These are phyloP conservation scores for Corinectria fuckeliana DNA, from an alignment of 2,329 filamentous ascomycete species.

Conservation along the genomic window DNA sequence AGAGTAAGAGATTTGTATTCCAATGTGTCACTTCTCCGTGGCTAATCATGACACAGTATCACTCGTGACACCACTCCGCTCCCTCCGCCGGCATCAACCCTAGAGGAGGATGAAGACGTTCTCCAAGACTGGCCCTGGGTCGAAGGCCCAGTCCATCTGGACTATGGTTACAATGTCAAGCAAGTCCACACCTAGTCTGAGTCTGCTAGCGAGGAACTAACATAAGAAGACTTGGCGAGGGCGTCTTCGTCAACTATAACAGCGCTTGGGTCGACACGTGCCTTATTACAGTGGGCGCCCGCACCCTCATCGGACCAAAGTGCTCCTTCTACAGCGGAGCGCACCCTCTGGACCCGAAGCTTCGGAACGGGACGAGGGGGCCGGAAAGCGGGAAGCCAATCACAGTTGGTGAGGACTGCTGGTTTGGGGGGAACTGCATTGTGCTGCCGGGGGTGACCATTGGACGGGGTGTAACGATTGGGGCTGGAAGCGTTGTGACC, in stretches of 20 bases:
- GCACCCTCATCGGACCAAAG: slow-evolving; percentile 81
- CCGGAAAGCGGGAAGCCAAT: slow-evolving; percentile 79
- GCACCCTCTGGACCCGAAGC: slow-evolving; percentile 77
- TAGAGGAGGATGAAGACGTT: slow-evolving; percentile 68
- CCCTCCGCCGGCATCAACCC: slow-evolving; percentile 62
- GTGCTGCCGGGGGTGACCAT: slow-evolving; percentile 81
- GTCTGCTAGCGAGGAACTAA: not conserved
- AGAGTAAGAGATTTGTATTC: slow-evolving; percentile 63
- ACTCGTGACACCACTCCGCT: slow-evolving; percentile 57
- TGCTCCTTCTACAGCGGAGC: slow-evolving; percentile 77
- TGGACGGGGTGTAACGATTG: slow-evolving; percentile 75
- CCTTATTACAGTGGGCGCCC: slow-evolving; percentile 74
- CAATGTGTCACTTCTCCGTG: too few relatives aligned
- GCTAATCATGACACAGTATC: not conserved
- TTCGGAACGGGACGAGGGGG: slow-evolving; percentile 76
- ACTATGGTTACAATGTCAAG: slow-evolving; percentile 79
- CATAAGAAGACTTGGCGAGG: slow-evolving; percentile 55
- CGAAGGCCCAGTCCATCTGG: slow-evolving; percentile 71
- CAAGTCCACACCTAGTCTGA: not conserved
- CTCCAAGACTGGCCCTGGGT: slow-evolving; percentile 73
- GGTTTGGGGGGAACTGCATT: slow-evolving; percentile 75
- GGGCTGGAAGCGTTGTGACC: slow-evolving; percentile 84
- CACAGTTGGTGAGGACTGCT: slow-evolving; percentile 79
- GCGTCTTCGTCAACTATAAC: slow-evolving; percentile 78
- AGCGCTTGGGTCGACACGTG: slow-evolving; percentile 80